These are phyloP conservation scores for Protomyces arabidopsidicola DNA, from an alignment of 1,139 yeast genomes.

Conservation along the genomic window DNA sequence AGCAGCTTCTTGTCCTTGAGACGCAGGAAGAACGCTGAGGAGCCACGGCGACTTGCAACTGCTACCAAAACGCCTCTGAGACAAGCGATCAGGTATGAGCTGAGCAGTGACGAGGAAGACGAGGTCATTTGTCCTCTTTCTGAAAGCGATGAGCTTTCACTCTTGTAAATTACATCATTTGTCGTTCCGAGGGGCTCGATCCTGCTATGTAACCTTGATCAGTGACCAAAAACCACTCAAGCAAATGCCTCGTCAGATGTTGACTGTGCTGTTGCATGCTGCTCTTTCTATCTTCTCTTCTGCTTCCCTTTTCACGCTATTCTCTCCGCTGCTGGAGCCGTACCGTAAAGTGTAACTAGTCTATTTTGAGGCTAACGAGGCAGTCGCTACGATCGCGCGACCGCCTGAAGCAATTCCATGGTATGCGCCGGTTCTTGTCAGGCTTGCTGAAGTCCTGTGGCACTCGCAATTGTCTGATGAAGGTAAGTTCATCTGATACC, in stretches of 20 bases:
- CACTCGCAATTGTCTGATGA: no score
- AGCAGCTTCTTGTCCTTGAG: constrained; percentile 1
- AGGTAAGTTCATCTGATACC: no score
- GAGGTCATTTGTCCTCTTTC: background rate
- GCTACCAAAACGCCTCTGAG: background rate
- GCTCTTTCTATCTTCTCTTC: background rate
- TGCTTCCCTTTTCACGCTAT: no score
- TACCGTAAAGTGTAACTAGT: background rate
- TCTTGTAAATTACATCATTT: background rate
- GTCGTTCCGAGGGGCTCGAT: background rate
- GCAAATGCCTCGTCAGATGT: background rate
- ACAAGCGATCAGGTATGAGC: background rate
- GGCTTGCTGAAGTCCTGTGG: background rate
- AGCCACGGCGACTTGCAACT: background rate
- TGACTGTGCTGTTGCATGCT: constrained; percentile 4
- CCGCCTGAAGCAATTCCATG: constrained; percentile 1
- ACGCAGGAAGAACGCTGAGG: background rate
- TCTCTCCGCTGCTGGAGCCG: no score
- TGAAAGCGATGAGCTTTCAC: constrained; percentile 7
- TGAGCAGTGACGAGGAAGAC: constrained; percentile 1
- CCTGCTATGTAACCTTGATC: background rate
- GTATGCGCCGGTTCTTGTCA: background rate
- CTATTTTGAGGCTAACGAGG: background rate
- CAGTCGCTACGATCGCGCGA: constrained; percentile 8
- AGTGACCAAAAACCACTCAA: background rate